Conservation (phyloP, 2,329 filamentous ascomycete species). For the Dactylellina drechsleri region DNA sequence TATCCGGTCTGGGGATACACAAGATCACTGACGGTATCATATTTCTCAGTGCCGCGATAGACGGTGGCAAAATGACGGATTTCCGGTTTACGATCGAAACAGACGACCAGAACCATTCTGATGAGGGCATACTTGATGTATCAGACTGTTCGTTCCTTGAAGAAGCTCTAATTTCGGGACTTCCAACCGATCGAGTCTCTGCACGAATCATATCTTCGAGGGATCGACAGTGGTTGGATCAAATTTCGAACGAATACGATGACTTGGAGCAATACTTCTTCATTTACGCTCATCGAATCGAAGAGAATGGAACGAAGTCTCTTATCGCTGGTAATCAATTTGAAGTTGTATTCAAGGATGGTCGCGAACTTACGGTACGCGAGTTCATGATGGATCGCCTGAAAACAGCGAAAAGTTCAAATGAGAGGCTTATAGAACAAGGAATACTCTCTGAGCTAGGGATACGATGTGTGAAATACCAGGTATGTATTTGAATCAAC, state of each 20-base stretch:
- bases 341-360: background rate
- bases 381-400: conserved; percentile 5
- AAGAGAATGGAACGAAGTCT: background rate
- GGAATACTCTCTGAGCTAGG: background rate
- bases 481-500: background rate
- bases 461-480: conserved; percentile 11
- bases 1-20: background rate
- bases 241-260: conserved; percentile 2
- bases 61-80: background rate
- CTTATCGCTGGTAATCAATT: conserved; percentile 2
- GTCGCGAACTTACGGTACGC: background rate
- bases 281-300: background rate
- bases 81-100: background rate
- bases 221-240: conserved; percentile 7
- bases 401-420: background rate
- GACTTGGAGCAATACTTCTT: conserved; percentile 4
- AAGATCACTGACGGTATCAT: background rate
- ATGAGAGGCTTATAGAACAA: background rate
- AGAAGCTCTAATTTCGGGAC: conserved; percentile 10
- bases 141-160: conserved; percentile 22
- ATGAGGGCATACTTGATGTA: conserved; percentile 1
- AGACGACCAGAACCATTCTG: conserved; percentile 3
- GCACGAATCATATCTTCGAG: background rate
- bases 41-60: background rate
- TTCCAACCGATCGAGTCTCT: background rate